Base-by-base conservation (phyloP, 1,284 basidiomycete species). In the Mrakiaceae sp. region DNA sequence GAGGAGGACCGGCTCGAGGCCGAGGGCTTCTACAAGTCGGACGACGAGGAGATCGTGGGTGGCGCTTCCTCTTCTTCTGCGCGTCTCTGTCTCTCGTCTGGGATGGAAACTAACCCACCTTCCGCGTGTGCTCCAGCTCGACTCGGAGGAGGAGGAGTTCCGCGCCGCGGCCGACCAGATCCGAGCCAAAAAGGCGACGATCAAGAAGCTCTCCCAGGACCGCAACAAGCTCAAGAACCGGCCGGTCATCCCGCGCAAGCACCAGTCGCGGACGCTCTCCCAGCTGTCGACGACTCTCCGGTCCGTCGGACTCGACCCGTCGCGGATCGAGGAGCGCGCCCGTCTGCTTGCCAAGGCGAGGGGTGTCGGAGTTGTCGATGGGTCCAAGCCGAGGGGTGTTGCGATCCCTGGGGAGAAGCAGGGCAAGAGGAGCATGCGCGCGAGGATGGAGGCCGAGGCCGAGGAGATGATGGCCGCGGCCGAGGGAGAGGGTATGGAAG, bases 1-100 rank as follows among this genome's bases (percentile, higher is more conserved):
- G 95, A 99, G 75, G 95, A 99, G 78, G 95, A 97, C 78, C 85
- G 84, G 72, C 82, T 99, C 43, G 83, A 93, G 74, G 87, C 86
- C 1, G 90, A 98, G 73, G 96, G 95, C 5, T 98, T 92, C 81
- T 99, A 98, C 77, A 90, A 90, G 57, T 84, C 81, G 67, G 90
- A 90, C 64, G 88, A 88, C 64, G 87, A 91, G 64, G 88, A 80
- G 67, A 79, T 90, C 73, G 88, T 90, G 71, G 70, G 81, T 75
- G 5, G 44, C 16, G 43, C 64, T 55, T 56, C 46, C 44, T 40
- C 58, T 66, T 62, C 39, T 70, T 42, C 64, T 62, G 14, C 50
- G 43, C 42, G 55, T 27, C 68, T 48, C 50, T 51, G 40, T 14
- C 53, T 11, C 55, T 2, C 12, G 47, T 61, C 51, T 27, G 11